A percentile compares a stretch with the other conserved stretches of the same genome.
These are phyloP conservation scores for Salvia rosmarinus DNA, from an alignment of 257 asterid genomes.

Conservation along the genomic window DNA sequence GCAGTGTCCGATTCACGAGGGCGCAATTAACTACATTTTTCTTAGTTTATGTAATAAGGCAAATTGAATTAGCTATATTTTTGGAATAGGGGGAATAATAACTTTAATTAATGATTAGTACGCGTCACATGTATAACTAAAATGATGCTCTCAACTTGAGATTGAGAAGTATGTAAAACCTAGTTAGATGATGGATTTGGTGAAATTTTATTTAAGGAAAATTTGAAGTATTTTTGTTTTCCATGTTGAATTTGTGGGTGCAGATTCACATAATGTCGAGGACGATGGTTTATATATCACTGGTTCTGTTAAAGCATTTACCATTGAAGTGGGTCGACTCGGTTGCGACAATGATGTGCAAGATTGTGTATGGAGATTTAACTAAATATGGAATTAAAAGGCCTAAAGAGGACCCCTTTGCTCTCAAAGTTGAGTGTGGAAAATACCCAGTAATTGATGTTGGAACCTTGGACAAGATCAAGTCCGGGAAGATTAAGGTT, in stretches of 20 bases:
- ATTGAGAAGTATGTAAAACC: too few species aligned
- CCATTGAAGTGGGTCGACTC: slow-evolving; percentile 45
- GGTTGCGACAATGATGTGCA: slow-evolving; percentile 43
- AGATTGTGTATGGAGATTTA: slow-evolving; percentile 56
- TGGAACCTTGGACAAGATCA: slow-evolving; percentile 60
- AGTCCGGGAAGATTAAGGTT: slow-evolving; percentile 69
- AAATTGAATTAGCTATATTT: too few species aligned
- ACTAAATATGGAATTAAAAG: slow-evolving; percentile 55
- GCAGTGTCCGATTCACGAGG: too few species aligned
- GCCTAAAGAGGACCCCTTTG: slow-evolving; percentile 66
- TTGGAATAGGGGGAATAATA: too few species aligned
- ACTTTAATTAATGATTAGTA: too few species aligned
- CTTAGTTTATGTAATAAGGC: too few species aligned
- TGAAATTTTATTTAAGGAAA: too few species aligned
- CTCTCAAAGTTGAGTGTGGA: slow-evolving; percentile 52
- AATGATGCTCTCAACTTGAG: too few species aligned
- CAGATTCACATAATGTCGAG: slow-evolving; percentile 62
- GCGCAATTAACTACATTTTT: too few species aligned
- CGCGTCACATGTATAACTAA: too few species aligned
- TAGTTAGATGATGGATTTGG: too few species aligned
- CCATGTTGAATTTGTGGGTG: background rate
- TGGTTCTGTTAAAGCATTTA: slow-evolving; percentile 38
- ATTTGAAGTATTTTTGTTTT: too few species aligned
- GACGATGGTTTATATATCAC: slow-evolving; percentile 37
- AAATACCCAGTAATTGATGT: slow-evolving; percentile 72